These are phyloP conservation scores for Linum tenue DNA, from an alignment of 345 rosid genomes.

Conservation along the genomic window DNA sequence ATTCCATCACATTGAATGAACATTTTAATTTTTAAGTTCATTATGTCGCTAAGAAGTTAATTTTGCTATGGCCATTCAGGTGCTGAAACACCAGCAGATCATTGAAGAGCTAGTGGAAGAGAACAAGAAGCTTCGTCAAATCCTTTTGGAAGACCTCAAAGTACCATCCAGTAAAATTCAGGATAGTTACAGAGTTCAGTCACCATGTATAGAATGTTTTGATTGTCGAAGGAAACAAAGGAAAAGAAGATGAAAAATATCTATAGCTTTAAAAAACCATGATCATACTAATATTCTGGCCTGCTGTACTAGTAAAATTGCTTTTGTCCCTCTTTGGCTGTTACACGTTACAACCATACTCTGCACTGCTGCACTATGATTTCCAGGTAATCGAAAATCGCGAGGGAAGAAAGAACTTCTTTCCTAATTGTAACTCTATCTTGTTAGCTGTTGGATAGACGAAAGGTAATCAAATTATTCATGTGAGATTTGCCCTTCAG, in stretches of 20 bases:
- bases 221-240: slow-evolving; percentile 89
- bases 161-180: slow-evolving; percentile 59
- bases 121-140: slow-evolving; percentile 61
- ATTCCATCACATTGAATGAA: too few species aligned
- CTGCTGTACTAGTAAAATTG: too few species aligned
- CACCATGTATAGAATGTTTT: slow-evolving; percentile 65
- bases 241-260: slow-evolving; percentile 18
- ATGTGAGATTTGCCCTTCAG: too few species aligned
- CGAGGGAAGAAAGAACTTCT: too few species aligned
- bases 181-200: slow-evolving; percentile 25
- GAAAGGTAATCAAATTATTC: too few species aligned
- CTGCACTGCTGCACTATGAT: too few species aligned
- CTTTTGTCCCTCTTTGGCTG: too few species aligned
- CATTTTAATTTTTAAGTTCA: slow-evolving; percentile 4
- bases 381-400: too few species aligned
- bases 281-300: too few species aligned
- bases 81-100: slow-evolving; percentile 70
- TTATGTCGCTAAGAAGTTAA: background rate
- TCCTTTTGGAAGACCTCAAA: slow-evolving; percentile 73
- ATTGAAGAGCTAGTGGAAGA: slow-evolving; percentile 72
- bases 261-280: background rate
- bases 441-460: too few species aligned
- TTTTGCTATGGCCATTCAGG: slow-evolving; percentile 22
- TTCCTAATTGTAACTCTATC: too few species aligned
- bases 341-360: too few species aligned